phyloP scores from a whole-genome alignment of 2,329 filamentous ascomycete genomes.

The Calonectria crousiana region DNA sequence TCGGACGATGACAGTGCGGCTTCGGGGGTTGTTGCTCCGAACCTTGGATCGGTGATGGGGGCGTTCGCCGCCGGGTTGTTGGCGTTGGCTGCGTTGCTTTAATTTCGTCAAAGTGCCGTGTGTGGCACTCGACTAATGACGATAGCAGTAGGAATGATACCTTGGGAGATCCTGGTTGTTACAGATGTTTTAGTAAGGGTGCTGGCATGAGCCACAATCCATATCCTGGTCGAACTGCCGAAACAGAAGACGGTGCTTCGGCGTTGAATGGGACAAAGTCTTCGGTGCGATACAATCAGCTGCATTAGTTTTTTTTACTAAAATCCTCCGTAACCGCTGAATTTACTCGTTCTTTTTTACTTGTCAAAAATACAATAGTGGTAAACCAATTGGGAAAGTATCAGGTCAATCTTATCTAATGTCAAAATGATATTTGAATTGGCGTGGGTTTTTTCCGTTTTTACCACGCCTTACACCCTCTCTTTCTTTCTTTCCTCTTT shows the following conservation, averaged over 20 bases:
- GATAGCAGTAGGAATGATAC: slow-evolving; percentile 6
- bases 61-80: slow-evolving; percentile 33
- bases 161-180: slow-evolving; percentile 1
- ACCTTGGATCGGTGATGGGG: slow-evolving; percentile 32
- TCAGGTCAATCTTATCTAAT: background rate
- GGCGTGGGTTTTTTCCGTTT: background rate
- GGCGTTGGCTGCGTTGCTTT: slow-evolving; percentile 39
- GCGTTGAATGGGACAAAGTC: background rate
- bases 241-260: background rate
- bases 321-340: background rate
- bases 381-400: background rate
- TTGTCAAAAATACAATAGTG: background rate
- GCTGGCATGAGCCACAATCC: slow-evolving; percentile 6
- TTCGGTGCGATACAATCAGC: background rate
- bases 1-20: slow-evolving; percentile 50
- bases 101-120: slow-evolving; percentile 9
- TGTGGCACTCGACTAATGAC: background rate
- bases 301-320: background rate
- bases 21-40: slow-evolving; percentile 34
- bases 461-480: background rate
- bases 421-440: background rate
- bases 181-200: slow-evolving; percentile 8
- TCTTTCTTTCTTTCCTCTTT: background rate
- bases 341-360: background rate
- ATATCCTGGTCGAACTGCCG: slow-evolving; percentile 6